Evolutionary conservation across 257 asterid species (phyloP), one percentile per base, ranked within the genome.

Genomic region (Primulina eburnea): DNA sequence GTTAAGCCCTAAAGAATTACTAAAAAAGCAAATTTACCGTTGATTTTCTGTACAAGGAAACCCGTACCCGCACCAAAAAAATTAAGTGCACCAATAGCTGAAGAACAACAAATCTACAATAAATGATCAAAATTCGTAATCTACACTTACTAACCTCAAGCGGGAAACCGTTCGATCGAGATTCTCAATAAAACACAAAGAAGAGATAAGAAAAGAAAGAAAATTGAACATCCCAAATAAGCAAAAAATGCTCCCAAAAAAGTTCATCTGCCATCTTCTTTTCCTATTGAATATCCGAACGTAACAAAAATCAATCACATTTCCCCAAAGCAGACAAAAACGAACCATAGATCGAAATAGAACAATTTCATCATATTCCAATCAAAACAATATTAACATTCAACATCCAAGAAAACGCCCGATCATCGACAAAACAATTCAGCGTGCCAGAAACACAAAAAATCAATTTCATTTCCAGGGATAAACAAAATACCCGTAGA

Each of bases 101-200:
- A 28, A 69, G 18, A 58, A 38, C 33, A 71, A 50, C 8, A 58
- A 69, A 71, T 60, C 66, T 61, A 65, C 40, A 62, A 74, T 21
- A 73, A 70, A 64, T 30, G 18, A 43, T 63, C 64, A 55, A 52
- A 77, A 68, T 59, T 14, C 57, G 21, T 1, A 50, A 17, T 50
- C 57, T 50, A 50, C 68, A 56, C 60, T 14, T 62, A n/a, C 35
- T 62, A 65, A 60, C 60, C 47, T 52, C 21, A 60, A 55, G n/a
- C 58, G 43, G 66, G 52, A 60, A 60, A 75, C 72, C 72, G 12
- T 50, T 5, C 57, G 73, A 35, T 21, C 65, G 64, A 68, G 38
- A 75, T 55, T 29, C 71, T 63, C 64, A 16, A 76, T 32, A 73
- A 61, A 61, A 55, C 68, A 38, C 57, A 65, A 65, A 43, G 71